Evolutionary conservation across 1,284 basidiomycete genomes (phyloP).

Genomic region (Melampsora larici-populina): DNA sequence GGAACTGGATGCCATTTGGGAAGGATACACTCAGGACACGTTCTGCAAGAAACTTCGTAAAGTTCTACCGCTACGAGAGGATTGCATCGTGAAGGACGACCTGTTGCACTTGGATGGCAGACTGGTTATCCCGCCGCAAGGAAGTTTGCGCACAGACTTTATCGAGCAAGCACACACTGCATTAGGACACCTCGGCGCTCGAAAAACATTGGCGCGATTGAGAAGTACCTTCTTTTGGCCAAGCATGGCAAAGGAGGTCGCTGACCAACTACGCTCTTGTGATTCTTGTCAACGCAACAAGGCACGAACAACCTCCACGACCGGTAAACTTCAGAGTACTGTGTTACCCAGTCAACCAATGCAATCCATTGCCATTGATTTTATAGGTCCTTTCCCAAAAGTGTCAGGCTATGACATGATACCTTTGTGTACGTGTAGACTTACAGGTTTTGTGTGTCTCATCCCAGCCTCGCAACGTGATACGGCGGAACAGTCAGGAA

Average conservation of each 20-base stretch:
- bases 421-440: neutral
- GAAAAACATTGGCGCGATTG: too few species aligned
- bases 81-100: neutral
- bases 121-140: neutral
- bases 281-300: neutral
- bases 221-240: too few species aligned
- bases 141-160: neutral
- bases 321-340: slow-evolving; percentile 12
- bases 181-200: slow-evolving; percentile 11
- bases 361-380: neutral
- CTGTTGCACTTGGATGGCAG: neutral
- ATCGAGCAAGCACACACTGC: neutral
- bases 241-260: too few species aligned
- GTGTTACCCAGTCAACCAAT: neutral
- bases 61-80: neutral
- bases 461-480: neutral
- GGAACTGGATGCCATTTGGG: too few species aligned
- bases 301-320: neutral
- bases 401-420: neutral
- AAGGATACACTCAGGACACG: neutral
- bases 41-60: slow-evolving; percentile 3
- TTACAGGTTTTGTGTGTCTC: neutral
- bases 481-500: too few species aligned
- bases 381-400: too few species aligned
- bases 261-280: too few species aligned